Evolutionary conservation across 306 rosid species (phyloP), one percentile per base, ranked within the genome.

Genomic region (Pyrus communis): DNA sequence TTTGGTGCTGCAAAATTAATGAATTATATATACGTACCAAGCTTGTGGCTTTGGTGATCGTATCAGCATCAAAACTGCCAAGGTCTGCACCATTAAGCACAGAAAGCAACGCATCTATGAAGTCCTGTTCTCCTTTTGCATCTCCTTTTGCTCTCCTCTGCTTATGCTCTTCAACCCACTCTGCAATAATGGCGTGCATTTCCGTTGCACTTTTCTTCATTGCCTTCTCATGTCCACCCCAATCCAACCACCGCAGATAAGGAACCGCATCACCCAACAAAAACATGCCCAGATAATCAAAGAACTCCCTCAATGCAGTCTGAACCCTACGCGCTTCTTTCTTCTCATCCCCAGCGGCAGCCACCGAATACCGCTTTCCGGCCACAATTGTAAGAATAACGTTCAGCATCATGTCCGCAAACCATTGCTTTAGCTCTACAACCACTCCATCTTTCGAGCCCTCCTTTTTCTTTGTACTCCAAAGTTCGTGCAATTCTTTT

Each of bases 121-220:
- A 69, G 46, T 84, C 85, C 2, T 25, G n/a, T 35, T 75, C 69
- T 7, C 25, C 70, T 19, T 54, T 66, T 21, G 23, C 19, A 31
- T 28, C 73, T 3, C 10, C 58, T 25, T 27, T 7, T 22, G 9
- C 51, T 40, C 70, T 80, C 40, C 3, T 78, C 21, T 72, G 42
- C 69, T 52, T 75, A 38, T 81, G 85, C 70, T 81, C 81, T 19
- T 54, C 58, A 19, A 81, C 7, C 81, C 88, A 82, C 51, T 21
- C 69, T 5, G 1, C 67, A 43, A 62, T 11, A 22, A 75, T 11
- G 0, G 15, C 3, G 8, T 85, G 82, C 30, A 28, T 28, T 28
- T 28, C 30, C 30, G 30, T 28, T 28, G 30, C 30, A 28, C 30
- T 28, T 28, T 28, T 28, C 30, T 28, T 28, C 30, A 28, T 28